A percentile compares a stretch with the other conserved stretches of the same genome.
phyloP scores from a whole-genome alignment of 495 filamentous ascomycete genomes.

The Penicillium pulvis region DNA sequence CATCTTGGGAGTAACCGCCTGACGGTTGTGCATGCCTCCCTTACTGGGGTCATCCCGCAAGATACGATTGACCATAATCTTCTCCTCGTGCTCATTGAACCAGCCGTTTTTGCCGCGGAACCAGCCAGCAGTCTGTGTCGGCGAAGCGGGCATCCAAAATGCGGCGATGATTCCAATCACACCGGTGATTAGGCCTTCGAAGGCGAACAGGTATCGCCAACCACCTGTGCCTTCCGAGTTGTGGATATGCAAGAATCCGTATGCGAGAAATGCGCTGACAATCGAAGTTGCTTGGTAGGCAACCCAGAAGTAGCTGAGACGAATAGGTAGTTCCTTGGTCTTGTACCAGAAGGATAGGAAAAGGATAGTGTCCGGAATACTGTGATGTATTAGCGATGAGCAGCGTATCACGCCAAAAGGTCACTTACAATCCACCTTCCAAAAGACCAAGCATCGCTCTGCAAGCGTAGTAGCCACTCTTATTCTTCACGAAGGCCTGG shows the following conservation, averaged over 20 bases:
- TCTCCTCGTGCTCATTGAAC: slow-evolving; percentile 57
- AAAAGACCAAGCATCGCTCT: slow-evolving; percentile 70
- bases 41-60: slow-evolving; percentile 74
- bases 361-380: slow-evolving; percentile 55
- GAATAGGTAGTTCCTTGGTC: slow-evolving; percentile 65
- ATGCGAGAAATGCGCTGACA: slow-evolving; percentile 68
- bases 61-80: slow-evolving; percentile 74
- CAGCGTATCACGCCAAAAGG: neutral
- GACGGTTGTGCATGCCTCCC: slow-evolving; percentile 64
- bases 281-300: slow-evolving; percentile 68
- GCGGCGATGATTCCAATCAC: slow-evolving; percentile 65
- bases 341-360: slow-evolving; percentile 81
- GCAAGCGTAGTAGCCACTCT: slow-evolving; percentile 62
- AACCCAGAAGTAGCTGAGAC: slow-evolving; percentile 71
- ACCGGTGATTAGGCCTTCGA: slow-evolving; percentile 56
- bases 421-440: slow-evolving; percentile 68
- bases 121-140: slow-evolving; percentile 67
- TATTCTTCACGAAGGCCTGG: slow-evolving; percentile 66
- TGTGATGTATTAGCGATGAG: slow-evolving; percentile 15
- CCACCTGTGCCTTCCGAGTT: slow-evolving; percentile 59
- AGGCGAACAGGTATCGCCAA: slow-evolving; percentile 73
- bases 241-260: slow-evolving; percentile 69
- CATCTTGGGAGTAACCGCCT: slow-evolving; percentile 47
- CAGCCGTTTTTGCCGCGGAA: slow-evolving; percentile 72
- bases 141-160: slow-evolving; percentile 70